Evolutionary conservation across 1,284 basidiomycete species (phyloP), one percentile per base, ranked within the genome.

Genomic region (Marasmius sp.): DNA sequence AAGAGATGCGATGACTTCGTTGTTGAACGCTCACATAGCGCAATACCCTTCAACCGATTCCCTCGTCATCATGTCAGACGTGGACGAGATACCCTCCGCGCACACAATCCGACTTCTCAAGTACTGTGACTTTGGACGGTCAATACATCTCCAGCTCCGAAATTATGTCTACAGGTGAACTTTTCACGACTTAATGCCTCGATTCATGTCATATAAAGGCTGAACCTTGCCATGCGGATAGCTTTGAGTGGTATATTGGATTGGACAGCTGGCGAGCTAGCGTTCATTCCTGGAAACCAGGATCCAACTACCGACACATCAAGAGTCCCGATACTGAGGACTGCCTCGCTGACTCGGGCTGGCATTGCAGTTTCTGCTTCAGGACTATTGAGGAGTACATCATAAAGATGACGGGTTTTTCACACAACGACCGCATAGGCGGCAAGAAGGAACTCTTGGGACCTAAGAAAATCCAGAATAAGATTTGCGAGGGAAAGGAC

Each of bases 331-430:
- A 89, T 54, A 69, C 69, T 49, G 27, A 27, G 27, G 27, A 27
- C 5, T 74, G 85, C 20, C 79, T 92, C 39, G 84, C 85, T 33
- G 86, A 88, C 68, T 77, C 88, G 7, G 89, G 81, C 11, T 85
- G 82, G 81, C 81, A 83, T 65, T 84, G 81, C 71, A 86, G 83
- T 63, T 89, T 83, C 73, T 89, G 88, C 74, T 91, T 89, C 78
- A 75, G 81, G 57, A 81, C 81, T 11, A 75, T 89, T 50, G 72
- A 77, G 1, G 87, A 90, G 69, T 88, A 86, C 61, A 72, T 80
- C 16, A 76, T 81, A 68, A 89, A 89, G 74, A 88, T 88, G 85
- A 74, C 72, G 68, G 82, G 86, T 1, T 89, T 85, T 72, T 88
- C 85, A 6, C 88, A 89, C 75, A 78, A 83, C 20, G 87, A 89